phyloP scores from a whole-genome alignment of 1,284 basidiomycete species.

The Coriolopsis trogii region DNA sequence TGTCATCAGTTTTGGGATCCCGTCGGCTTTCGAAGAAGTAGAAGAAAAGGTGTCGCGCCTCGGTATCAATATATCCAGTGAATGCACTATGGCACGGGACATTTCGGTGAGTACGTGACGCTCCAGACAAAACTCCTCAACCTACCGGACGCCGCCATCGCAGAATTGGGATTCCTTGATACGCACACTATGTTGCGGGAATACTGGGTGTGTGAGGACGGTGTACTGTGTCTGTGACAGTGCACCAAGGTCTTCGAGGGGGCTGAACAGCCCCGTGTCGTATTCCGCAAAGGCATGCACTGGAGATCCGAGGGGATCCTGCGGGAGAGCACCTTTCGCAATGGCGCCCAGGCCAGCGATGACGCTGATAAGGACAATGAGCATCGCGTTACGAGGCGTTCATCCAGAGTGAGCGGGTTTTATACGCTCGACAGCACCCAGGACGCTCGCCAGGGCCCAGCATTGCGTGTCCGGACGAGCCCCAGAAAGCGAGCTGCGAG shows the following conservation, averaged over 20 bases:
- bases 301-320: too few relatives aligned
- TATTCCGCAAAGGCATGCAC: neutral
- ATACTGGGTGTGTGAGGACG: conserved; percentile 51
- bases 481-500: too few relatives aligned
- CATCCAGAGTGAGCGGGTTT: too few relatives aligned
- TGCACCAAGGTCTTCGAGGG: conserved; percentile 34
- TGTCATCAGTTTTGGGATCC: conserved; percentile 46
- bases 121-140: neutral
- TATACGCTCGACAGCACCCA: too few relatives aligned
- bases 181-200: conserved; percentile 55
- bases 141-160: conserved; percentile 26
- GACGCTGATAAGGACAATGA: too few relatives aligned
- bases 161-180: conserved; percentile 44
- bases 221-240: conserved; percentile 48
- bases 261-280: conserved; percentile 13
- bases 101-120: neutral
- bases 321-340: too few relatives aligned
- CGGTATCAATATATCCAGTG: conserved; percentile 67
- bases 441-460: too few relatives aligned
- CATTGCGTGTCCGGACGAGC: too few relatives aligned
- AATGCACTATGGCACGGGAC: conserved; percentile 9
- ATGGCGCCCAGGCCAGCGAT: too few relatives aligned
- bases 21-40: conserved; percentile 75
- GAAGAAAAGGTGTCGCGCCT: conserved; percentile 80
- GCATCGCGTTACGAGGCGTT: too few relatives aligned